Evolutionary conservation across 306 rosid genomes (phyloP).

Genomic region (Fagus crenata): DNA sequence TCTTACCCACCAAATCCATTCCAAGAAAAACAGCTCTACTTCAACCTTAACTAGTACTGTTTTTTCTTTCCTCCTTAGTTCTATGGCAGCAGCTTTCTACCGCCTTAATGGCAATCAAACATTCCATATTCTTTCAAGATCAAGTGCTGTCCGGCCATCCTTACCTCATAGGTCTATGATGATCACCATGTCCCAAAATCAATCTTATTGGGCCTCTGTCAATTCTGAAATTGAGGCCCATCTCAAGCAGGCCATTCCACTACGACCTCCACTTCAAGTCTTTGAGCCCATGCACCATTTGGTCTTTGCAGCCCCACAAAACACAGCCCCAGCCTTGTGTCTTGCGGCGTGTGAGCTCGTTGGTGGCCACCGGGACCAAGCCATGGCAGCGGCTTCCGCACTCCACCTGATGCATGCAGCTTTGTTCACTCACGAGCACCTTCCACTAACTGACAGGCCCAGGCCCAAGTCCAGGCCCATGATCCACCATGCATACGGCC

Average conservation of each 20-base stretch:
- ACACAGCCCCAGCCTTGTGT: conserved; percentile 61
- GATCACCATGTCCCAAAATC: conserved; percentile 21
- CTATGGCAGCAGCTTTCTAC: conserved; percentile 37
- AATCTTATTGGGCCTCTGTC: conserved; percentile 43
- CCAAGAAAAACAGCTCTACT: no score
- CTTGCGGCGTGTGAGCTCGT: conserved; percentile 68
- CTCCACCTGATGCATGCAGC: conserved; percentile 45
- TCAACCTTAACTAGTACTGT: not conserved
- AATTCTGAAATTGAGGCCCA: conserved; percentile 56
- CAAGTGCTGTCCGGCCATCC: conserved; percentile 18
- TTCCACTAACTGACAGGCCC: conserved; percentile 34
- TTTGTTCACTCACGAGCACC: conserved; percentile 44
- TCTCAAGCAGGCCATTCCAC: conserved; percentile 47
- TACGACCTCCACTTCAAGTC: conserved; percentile 52
- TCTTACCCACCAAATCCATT: no score
- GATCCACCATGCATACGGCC: not conserved
- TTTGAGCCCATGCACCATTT: conserved; percentile 65
- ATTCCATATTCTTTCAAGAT: conserved; percentile 11
- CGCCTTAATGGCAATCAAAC: conserved; percentile 13
- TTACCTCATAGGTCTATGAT: conserved; percentile 13
- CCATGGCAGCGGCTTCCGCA: conserved; percentile 70
- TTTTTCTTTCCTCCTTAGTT: not conserved
- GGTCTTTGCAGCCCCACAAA: conserved; percentile 40
- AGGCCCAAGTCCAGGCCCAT: conserved; percentile 16
- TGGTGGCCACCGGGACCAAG: conserved; percentile 48